A percentile compares a stretch with the other conserved stretches of the same genome.
Evolutionary conservation across 225 moss, liverwort and hornwort species (phyloP).

Genomic region (Lunularia cruciata): DNA sequence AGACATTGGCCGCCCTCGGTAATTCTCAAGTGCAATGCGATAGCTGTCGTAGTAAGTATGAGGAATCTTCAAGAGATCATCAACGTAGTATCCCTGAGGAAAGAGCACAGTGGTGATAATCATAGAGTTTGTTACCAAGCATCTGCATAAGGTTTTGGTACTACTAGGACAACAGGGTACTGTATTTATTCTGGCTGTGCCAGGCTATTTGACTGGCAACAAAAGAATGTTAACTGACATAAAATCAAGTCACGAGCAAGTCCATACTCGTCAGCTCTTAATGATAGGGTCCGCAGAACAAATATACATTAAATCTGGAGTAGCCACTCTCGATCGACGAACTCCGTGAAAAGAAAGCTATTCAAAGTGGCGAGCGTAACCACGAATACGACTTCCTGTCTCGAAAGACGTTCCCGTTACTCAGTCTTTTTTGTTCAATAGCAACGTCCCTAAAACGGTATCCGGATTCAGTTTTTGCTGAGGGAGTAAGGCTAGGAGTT

Average conservation of each 20-base stretch:
- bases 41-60: too few species aligned
- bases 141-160: too few species aligned
- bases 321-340: neutral
- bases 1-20: too few species aligned
- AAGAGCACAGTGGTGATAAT: too few species aligned
- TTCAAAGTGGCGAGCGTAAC: conserved; percentile 12
- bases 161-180: too few species aligned
- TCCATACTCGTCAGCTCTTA: neutral
- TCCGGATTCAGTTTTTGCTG: conserved; percentile 10
- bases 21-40: too few species aligned
- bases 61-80: too few species aligned
- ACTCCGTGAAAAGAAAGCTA: neutral
- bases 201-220: neutral
- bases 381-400: conserved; percentile 15
- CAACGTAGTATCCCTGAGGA: too few species aligned
- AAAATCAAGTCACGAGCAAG: neutral
- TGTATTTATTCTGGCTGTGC: too few species aligned
- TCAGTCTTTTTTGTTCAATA: conserved; percentile 9
- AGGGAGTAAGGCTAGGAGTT: neutral
- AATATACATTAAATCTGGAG: neutral
- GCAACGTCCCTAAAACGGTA: conserved; percentile 3
- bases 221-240: neutral
- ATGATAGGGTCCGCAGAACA: neutral
- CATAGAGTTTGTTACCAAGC: too few species aligned
- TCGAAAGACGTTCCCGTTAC: neutral